Percentiles rank a stretch among this genome's conserved stretches.
phyloP scores from a whole-genome alignment of 2,329 filamentous ascomycete species.

The Hypoxylon sp. region DNA sequence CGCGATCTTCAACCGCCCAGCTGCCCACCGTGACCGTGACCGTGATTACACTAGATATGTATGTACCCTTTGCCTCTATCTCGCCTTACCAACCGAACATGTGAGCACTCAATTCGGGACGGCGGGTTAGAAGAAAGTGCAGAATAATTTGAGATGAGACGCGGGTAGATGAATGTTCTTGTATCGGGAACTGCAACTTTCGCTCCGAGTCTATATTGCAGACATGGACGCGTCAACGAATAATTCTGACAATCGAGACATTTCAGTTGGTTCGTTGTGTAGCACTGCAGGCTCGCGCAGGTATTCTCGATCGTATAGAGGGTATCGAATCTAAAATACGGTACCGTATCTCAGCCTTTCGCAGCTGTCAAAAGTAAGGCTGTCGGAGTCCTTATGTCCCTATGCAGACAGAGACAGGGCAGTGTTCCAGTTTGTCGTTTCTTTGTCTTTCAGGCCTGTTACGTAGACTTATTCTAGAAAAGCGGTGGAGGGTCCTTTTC shows the following conservation, averaged over 20 bases:
- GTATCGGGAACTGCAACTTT: conserved; percentile 39
- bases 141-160: conserved; percentile 31
- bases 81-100: conserved; percentile 30
- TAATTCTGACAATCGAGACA: conserved; percentile 21
- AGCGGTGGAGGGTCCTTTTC: conserved; percentile 17
- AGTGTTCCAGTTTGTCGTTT: conserved; percentile 35
- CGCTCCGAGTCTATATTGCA: conserved; percentile 42
- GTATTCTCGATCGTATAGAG: conserved; percentile 25
- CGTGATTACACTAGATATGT: conserved; percentile 37
- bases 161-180: conserved; percentile 40
- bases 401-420: conserved; percentile 28
- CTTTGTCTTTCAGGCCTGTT: conserved; percentile 15
- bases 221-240: conserved; percentile 35
- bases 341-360: conserved; percentile 35
- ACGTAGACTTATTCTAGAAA: conserved; percentile 42
- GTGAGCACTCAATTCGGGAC: conserved; percentile 6
- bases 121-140: neutral
- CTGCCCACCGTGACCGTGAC: conserved; percentile 1
- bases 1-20: conserved; percentile 28
- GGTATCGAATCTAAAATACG: conserved; percentile 24
- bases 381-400: conserved; percentile 26
- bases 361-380: conserved; percentile 41
- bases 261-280: conserved; percentile 28
- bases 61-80: conserved; percentile 12
- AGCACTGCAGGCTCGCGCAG: conserved; percentile 39